phyloP scores from a whole-genome alignment of 2,329 filamentous ascomycete genomes.

The Monilinia vaccinii-corymbosi region DNA sequence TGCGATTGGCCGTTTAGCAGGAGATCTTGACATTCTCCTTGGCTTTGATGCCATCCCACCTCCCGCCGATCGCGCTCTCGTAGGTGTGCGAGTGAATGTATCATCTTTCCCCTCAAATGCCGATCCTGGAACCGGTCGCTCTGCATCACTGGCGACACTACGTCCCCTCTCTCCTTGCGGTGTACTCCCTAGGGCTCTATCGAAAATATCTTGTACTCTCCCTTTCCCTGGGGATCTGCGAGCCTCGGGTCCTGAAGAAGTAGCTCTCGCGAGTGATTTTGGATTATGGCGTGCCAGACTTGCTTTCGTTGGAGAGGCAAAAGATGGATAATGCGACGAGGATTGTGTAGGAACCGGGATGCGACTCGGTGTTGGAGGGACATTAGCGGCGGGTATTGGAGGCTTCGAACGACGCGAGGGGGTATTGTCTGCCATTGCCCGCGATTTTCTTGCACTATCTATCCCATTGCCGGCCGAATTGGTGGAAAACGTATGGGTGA shows the following conservation, averaged over 20 bases:
- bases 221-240: constrained; percentile 26
- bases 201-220: constrained; percentile 28
- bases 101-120: background rate
- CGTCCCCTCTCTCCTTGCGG: constrained; percentile 11
- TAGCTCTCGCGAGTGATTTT: constrained; percentile 41
- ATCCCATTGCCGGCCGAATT: background rate
- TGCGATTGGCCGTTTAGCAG: constrained; percentile 13
- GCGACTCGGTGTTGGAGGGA: constrained; percentile 33
- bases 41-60: constrained; percentile 22
- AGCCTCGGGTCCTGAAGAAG: constrained; percentile 25
- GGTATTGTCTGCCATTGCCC: constrained; percentile 6
- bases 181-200: constrained; percentile 18
- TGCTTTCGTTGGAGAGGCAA: constrained; percentile 57
- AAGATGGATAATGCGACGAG: constrained; percentile 39
- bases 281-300: constrained; percentile 54
- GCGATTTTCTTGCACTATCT: background rate
- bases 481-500: background rate
- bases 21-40: constrained; percentile 25
- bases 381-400: constrained; percentile 24
- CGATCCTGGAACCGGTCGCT: constrained; percentile 10
- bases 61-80: constrained; percentile 13
- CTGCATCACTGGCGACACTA: constrained; percentile 13
- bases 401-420: constrained; percentile 8
- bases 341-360: constrained; percentile 18
- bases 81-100: constrained; percentile 11